These are phyloP conservation scores for Spathaspora hagerdaliae DNA, from an alignment of 805 yeast genomes.

Conservation along the genomic window DNA sequence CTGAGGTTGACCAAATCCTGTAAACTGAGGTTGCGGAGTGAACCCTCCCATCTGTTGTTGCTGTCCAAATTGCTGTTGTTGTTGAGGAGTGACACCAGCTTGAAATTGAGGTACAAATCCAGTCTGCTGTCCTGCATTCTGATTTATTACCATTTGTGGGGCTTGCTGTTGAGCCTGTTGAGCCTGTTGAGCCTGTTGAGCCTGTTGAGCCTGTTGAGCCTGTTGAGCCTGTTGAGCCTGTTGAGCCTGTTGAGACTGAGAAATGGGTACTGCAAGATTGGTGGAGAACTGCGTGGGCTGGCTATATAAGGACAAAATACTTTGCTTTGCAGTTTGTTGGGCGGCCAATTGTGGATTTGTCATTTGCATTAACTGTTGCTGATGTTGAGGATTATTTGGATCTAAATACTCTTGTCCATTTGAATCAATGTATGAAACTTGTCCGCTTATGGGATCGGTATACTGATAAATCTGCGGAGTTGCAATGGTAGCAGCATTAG, in stretches of 20 bases:
- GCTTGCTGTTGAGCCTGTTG: conserved; percentile 13
- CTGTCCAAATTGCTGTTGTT: conserved; percentile 1
- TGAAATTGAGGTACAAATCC: conserved; percentile 10
- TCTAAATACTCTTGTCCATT: conserved; percentile 62
- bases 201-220: conserved; percentile 6
- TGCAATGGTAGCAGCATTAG: conserved; percentile 11
- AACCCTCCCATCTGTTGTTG: conserved; percentile 4
- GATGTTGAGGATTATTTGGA: conserved; percentile 43
- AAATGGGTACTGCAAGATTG: conserved; percentile 21
- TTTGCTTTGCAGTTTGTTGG: conserved; percentile 36
- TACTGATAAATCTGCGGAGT: conserved; percentile 57
- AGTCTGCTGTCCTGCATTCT: conserved; percentile 6
- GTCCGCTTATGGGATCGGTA: conserved; percentile 69
- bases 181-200: conserved; percentile 7
- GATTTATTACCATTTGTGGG: conserved; percentile 3
- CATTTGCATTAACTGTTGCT: conserved; percentile 32
- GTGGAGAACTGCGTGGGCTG: conserved; percentile 30
- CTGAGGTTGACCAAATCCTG: conserved; percentile 5
- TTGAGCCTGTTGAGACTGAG: conserved; percentile 7
- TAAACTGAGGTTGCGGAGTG: conserved; percentile 5
- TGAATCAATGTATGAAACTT: conserved; percentile 61
- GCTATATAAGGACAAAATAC: conserved; percentile 38
- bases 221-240: conserved; percentile 11
- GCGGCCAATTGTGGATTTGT: conserved; percentile 30
- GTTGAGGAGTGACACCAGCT: conserved; percentile 1